A percentile compares a stretch with the other conserved stretches of the same genome.
Conservation (phyloP, 2,329 filamentous ascomycete species). For the Tolypocladium album region DNA sequence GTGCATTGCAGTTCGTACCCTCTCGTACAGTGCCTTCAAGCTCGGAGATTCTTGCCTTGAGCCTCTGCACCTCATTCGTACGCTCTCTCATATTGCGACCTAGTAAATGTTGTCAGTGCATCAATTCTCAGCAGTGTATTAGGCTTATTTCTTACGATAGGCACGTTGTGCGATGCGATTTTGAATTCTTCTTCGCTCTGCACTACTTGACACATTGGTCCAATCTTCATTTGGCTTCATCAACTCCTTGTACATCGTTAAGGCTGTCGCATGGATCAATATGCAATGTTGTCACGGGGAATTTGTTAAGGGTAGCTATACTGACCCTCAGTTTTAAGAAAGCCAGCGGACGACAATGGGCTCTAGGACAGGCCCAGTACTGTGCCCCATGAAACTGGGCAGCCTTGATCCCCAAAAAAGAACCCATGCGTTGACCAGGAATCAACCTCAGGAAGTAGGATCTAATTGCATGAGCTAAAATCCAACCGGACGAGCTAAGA, state of each 20-base stretch:
- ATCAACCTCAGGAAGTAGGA: too few relatives aligned
- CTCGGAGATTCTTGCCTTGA: neutral
- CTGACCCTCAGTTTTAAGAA: too few relatives aligned
- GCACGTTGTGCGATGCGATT: neutral
- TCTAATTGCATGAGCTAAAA: too few relatives aligned
- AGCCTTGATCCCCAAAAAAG: too few relatives aligned
- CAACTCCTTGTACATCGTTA: neutral
- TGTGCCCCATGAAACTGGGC: too few relatives aligned
- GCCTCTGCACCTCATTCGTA: neutral
- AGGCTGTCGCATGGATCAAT: too few relatives aligned
- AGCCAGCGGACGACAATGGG: too few relatives aligned
- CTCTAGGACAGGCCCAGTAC: too few relatives aligned
- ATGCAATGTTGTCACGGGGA: too few relatives aligned
- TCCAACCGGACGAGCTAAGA: too few relatives aligned
- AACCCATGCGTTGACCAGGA: too few relatives aligned
- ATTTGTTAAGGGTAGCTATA: too few relatives aligned
- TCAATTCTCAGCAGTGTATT: neutral
- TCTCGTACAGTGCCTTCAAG: neutral
- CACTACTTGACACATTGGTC: neutral
- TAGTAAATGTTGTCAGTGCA: neutral
- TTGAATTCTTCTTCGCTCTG: neutral
- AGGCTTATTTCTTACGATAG: neutral
- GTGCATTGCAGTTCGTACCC: neutral
- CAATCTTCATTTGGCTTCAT: neutral
- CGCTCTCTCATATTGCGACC: neutral